Percentiles rank a stretch among this genome's conserved stretches.
Evolutionary conservation across 202 grass and related monocot species (phyloP).

Genomic region (Schoenoplectus triqueter): DNA sequence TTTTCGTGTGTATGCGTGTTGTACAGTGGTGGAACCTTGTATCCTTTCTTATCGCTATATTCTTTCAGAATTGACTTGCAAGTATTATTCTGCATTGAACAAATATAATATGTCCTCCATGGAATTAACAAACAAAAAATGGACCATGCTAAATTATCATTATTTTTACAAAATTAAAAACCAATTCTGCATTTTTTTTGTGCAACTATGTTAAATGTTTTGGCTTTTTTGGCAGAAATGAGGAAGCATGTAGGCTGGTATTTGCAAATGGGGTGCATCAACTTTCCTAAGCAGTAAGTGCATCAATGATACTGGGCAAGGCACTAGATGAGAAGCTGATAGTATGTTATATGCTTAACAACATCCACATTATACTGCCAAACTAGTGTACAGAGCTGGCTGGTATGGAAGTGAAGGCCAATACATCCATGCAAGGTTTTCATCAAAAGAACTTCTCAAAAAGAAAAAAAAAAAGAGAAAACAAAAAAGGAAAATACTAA

Average conservation of each 20-base stretch:
- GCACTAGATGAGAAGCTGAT: neutral
- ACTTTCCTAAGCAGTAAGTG: neutral
- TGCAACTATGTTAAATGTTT: constrained; percentile 17
- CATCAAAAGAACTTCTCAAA: neutral
- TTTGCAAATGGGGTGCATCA: neutral
- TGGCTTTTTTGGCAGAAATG: neutral
- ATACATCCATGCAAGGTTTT: neutral
- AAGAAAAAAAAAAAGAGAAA: neutral
- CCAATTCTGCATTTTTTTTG: neutral
- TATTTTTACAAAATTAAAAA: neutral
- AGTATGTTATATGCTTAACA: neutral
- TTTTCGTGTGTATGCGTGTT: neutral
- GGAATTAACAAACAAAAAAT: neutral
- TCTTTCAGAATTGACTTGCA: constrained; percentile 30
- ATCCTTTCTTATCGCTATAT: constrained; percentile 14
- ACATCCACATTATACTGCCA: constrained; percentile 1
- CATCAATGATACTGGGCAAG: neutral
- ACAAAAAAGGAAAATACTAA: neutral
- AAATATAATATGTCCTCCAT: neutral
- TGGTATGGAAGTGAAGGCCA: neutral
- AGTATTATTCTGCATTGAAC: constrained; percentile 1
- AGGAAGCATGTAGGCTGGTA: neutral
- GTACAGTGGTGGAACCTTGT: neutral
- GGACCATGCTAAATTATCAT: neutral
- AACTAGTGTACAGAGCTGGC: neutral